Evolutionary conservation across 2,329 filamentous ascomycete genomes (phyloP).

Genomic region (Trichophyton rubrum): DNA sequence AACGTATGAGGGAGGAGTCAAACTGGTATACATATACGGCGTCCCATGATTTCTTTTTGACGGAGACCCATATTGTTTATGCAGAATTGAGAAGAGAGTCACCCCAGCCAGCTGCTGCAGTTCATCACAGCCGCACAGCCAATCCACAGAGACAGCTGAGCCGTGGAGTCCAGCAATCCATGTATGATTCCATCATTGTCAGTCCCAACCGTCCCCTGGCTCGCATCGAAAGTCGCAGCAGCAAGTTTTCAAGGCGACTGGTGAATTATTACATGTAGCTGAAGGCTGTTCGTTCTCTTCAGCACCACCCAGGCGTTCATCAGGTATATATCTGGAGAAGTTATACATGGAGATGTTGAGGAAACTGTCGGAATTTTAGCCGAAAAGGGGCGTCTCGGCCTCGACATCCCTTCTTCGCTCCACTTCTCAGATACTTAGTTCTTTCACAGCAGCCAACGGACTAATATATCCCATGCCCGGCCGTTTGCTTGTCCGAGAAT

Average conservation of each 20-base stretch:
- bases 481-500: neutral
- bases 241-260: neutral
- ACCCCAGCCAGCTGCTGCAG: neutral
- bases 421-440: neutral
- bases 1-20: no score
- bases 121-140: neutral
- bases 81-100: neutral
- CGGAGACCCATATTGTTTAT: no score
- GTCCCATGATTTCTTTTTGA: neutral
- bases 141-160: neutral
- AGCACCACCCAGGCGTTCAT: neutral
- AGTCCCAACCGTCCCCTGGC: neutral
- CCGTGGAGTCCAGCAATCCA: neutral
- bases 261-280: neutral
- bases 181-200: neutral
- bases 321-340: neutral
- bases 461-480: neutral
- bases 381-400: no score
- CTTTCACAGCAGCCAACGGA: neutral
- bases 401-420: neutral
- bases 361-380: no score
- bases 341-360: no score
- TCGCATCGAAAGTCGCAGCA: neutral
- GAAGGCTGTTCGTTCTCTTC: neutral
- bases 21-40: no score